Evolutionary conservation across 2,329 filamentous ascomycete genomes (phyloP).

Genomic region (Colletotrichum sp.): DNA sequence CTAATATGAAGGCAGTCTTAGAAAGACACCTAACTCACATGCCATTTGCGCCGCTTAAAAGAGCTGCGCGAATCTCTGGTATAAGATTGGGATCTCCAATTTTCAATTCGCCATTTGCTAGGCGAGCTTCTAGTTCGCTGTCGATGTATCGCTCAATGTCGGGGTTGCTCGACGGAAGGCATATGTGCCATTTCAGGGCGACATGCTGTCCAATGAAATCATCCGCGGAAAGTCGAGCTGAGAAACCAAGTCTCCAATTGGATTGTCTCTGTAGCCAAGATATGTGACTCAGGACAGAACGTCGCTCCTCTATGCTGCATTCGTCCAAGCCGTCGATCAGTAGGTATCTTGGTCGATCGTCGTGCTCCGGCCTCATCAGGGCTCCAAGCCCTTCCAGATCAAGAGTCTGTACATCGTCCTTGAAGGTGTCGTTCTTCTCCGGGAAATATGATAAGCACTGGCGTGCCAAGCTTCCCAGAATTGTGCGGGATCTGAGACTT

Average conservation of each 20-base stretch:
- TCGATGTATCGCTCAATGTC: not conserved
- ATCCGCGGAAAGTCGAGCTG: not conserved
- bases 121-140: not conserved
- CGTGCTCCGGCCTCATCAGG: not conserved
- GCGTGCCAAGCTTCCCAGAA: fast-evolving
- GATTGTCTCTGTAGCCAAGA: not conserved
- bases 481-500: fast-evolving
- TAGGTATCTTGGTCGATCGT: too few species aligned
- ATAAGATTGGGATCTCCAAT: too few species aligned
- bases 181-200: not conserved
- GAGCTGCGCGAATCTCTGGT: too few species aligned
- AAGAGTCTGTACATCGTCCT: too few species aligned
- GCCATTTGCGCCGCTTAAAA: too few species aligned
- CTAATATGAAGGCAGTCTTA: too few species aligned
- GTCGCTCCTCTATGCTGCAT: not conserved
- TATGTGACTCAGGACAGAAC: fast-evolving
- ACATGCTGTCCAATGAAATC: not conserved
- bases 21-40: too few species aligned
- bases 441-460: fast-evolving
- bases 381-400: too few species aligned
- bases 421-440: fast-evolving
- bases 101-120: too few species aligned
- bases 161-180: fast-evolving
- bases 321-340: not conserved
- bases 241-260: not conserved